Base-by-base conservation (phyloP, 2,329 filamentous ascomycete genomes). In the Penicillium thymicola region DNA sequence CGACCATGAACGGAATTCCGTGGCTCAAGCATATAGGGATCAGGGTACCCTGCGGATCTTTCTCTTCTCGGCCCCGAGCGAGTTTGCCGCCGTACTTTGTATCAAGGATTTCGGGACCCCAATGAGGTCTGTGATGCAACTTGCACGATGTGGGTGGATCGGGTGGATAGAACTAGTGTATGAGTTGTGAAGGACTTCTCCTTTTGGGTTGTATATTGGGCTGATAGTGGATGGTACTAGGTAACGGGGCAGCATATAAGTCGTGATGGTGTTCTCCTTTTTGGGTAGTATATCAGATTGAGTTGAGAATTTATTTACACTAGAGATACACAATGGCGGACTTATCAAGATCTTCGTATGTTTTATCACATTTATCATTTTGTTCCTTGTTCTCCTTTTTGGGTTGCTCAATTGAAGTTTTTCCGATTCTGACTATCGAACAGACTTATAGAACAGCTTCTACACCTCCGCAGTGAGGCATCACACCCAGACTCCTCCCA, bases 401-500 rank as follows among this genome's bases (percentile, higher is more conserved):
- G 2, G 3, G 28, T 5, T 16, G 8, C 21, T 9, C 21, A 9
- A 14, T 21, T 50, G 16, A 41, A 21, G 11, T 16, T 40, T 30
- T 21, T 21, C 10, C 8, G 10, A 34, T 42, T 23, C 60, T 62
- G 28, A 62, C 55, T 13, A n/a, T 49, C 21, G 11, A 13, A 45
- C 23, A 62, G 60, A 37, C 38, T 57, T 34, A 10, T 55, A 48
- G 60, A 58, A 42, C 58, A 60, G 50, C 58, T 62, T 46, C 34
- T 44, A 51, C 27, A 25, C 42, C 50, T 63, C 28, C 59, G 61
- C 4, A 40, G 30, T 21, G 55, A 62, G 25, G 61, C 61, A 9
- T 55, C 59, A 23, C 47, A 53, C 25, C 54, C 59, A 9, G 59
- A 56, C n/a, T 44, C 59, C 25, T 4, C 40, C 13, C 41, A 51